A percentile compares a stretch with the other conserved stretches of the same genome.
Evolutionary conservation across 192 early-diverging fungal species (phyloP).

Genomic region (Gryganskiella cystojenkinii): DNA sequence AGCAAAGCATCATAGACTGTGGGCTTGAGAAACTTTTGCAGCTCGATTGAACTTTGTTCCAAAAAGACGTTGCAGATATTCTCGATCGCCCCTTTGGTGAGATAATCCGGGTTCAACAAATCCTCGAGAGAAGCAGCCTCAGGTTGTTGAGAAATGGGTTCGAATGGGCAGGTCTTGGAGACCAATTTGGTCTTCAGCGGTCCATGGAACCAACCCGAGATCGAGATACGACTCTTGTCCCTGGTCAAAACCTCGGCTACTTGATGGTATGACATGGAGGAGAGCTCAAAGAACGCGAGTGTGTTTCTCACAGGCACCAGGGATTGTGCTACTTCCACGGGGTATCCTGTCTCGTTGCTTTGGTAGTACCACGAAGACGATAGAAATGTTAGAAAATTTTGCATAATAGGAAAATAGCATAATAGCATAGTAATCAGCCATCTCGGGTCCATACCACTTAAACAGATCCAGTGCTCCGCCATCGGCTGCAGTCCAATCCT

Average conservation of each 20-base stretch:
- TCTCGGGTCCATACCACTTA: conserved; percentile 56
- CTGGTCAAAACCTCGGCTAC: conserved; percentile 61
- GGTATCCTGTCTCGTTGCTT: conserved; percentile 59
- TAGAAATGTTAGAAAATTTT: neutral
- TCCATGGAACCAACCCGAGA: conserved; percentile 77
- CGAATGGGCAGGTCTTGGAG: conserved; percentile 38
- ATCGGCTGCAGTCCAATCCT: conserved; percentile 69
- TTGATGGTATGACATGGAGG: conserved; percentile 69
- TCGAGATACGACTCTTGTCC: conserved; percentile 63
- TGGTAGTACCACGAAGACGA: neutral
- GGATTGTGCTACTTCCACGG: conserved; percentile 51
- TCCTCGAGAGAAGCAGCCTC: conserved; percentile 27
- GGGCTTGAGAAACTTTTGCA: conserved; percentile 51
- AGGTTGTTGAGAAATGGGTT: neutral
- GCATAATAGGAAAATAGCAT: neutral
- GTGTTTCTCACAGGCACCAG: conserved; percentile 66
- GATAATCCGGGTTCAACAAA: conserved; percentile 62
- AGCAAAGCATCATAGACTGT: conserved; percentile 44
- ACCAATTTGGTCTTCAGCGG: conserved; percentile 53
- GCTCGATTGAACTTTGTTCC: conserved; percentile 51
- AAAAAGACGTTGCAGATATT: conserved; percentile 59
- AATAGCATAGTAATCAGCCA: neutral
- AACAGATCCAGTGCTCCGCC: conserved; percentile 76
- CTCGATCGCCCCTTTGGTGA: conserved; percentile 32
- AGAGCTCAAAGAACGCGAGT: conserved; percentile 69